Evolutionary conservation across 192 early-diverging fungal genomes (phyloP).

Genomic region (Paraglomus brasilianum): DNA sequence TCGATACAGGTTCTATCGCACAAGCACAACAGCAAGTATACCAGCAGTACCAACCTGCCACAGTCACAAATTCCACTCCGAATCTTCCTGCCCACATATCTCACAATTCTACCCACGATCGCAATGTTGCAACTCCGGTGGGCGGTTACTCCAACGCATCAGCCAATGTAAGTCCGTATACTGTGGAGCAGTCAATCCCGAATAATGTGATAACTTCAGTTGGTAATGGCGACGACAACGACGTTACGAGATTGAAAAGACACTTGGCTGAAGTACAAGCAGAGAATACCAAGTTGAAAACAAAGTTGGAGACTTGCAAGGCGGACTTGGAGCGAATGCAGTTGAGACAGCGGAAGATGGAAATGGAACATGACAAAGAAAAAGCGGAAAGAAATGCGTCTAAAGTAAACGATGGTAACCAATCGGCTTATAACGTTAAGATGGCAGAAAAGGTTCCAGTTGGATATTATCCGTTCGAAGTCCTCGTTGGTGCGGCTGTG

Average conservation of each 20-base stretch:
- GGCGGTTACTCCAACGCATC: no score
- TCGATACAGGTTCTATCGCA: no score
- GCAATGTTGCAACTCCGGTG: no score
- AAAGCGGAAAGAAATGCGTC: background rate
- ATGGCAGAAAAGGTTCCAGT: slow-evolving; percentile 25
- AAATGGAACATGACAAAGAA: background rate
- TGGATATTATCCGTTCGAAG: slow-evolving; percentile 29
- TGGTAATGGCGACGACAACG: background rate
- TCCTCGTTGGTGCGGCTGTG: slow-evolving; percentile 21
- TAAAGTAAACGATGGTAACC: background rate
- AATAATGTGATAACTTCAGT: no score
- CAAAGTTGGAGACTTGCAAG: slow-evolving; percentile 19
- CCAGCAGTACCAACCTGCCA: no score
- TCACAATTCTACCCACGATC: no score
- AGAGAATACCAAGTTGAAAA: slow-evolving; percentile 12
- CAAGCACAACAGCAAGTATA: no score
- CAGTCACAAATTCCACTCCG: no score
- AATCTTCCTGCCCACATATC: no score
- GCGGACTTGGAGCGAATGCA: slow-evolving; percentile 15
- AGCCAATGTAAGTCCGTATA: no score
- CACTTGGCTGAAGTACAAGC: slow-evolving; percentile 22
- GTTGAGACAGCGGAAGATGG: slow-evolving; percentile 29
- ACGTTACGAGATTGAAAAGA: slow-evolving; percentile 12
- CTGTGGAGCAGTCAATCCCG: no score
- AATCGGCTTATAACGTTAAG: background rate